These are phyloP conservation scores for Lodderomyces jiufengensis DNA, from an alignment of 1,139 yeast genomes.

Conservation along the genomic window DNA sequence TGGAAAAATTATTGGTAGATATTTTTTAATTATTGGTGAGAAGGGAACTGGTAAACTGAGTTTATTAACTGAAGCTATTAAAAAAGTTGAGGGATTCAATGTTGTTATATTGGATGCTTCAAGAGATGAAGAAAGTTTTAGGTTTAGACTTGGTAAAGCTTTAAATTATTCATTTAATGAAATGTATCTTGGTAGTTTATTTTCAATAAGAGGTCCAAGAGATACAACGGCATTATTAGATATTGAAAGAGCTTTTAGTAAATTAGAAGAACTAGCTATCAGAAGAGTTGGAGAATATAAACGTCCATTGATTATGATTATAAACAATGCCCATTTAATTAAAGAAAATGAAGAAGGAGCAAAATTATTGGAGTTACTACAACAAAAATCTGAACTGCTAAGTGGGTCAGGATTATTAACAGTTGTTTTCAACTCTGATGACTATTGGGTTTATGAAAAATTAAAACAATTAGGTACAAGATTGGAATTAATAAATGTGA, in stretches of 20 bases:
- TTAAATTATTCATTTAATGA: conserved; percentile 71
- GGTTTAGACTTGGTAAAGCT: conserved; percentile 74
- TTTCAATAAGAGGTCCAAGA: conserved; percentile 81
- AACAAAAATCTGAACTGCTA: conserved; percentile 77
- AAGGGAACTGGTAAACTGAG: conserved; percentile 87
- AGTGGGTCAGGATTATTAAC: conserved; percentile 78
- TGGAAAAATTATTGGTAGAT: conserved; percentile 64
- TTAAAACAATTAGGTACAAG: conserved; percentile 71
- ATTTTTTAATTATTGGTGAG: conserved; percentile 73
- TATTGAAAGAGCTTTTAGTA: conserved; percentile 77
- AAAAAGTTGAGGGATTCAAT: conserved; percentile 58
- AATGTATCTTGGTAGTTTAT: conserved; percentile 78
- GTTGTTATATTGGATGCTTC: conserved; percentile 80
- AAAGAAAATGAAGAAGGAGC: conserved; percentile 70
- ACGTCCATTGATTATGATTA: conserved; percentile 63
- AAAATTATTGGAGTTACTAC: conserved; percentile 69
- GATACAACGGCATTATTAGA: conserved; percentile 81
- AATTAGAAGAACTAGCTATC: conserved; percentile 70
- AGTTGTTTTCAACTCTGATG: conserved; percentile 76
- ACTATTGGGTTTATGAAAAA: conserved; percentile 83
- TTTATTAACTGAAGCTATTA: conserved; percentile 65
- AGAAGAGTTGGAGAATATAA: conserved; percentile 34
- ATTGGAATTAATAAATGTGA: conserved; percentile 66
- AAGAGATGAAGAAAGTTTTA: conserved; percentile 79
- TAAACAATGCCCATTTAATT: conserved; percentile 73